These are phyloP conservation scores for Nicotiana obtusifolia DNA, from an alignment of 257 asterid species.

Conservation along the genomic window DNA sequence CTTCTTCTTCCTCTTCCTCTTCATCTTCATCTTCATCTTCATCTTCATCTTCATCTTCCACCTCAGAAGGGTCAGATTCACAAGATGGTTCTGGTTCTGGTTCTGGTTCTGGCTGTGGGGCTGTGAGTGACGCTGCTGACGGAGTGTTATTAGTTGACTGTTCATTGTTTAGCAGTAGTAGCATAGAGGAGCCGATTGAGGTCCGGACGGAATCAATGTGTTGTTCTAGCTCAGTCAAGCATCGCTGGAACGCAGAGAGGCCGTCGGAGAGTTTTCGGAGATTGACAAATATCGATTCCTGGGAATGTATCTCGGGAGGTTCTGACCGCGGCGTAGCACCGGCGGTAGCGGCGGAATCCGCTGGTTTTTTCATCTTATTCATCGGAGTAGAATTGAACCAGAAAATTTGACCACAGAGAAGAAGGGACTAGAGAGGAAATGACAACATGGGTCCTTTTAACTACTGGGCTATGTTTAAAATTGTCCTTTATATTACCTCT, in stretches of 20 bases:
- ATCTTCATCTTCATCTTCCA: background rate
- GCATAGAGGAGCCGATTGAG: conserved; percentile 30
- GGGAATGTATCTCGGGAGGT: conserved; percentile 16
- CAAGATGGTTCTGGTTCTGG: background rate
- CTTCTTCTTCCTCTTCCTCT: rapidly evolving
- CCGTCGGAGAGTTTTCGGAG: conserved; percentile 45
- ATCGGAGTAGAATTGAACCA: background rate
- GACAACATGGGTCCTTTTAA: background rate
- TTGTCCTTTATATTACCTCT: background rate
- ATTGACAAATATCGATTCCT: conserved; percentile 29
- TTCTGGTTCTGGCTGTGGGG: background rate
- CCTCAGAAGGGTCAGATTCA: background rate
- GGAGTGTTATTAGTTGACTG: conserved; percentile 5
- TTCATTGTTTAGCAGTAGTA: conserved; percentile 6
- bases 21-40: background rate
- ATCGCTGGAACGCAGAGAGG: conserved; percentile 39
- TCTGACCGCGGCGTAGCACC: background rate
- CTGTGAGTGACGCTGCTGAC: background rate
- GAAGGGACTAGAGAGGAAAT: background rate
- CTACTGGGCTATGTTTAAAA: background rate
- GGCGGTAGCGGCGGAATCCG: background rate
- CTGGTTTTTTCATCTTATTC: background rate
- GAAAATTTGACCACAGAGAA: background rate
- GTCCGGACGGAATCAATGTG: conserved; percentile 44
- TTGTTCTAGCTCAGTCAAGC: conserved; percentile 50